Base-by-base conservation (phyloP, 1,139 yeast species). In the Candida tetrigidarum region DNA sequence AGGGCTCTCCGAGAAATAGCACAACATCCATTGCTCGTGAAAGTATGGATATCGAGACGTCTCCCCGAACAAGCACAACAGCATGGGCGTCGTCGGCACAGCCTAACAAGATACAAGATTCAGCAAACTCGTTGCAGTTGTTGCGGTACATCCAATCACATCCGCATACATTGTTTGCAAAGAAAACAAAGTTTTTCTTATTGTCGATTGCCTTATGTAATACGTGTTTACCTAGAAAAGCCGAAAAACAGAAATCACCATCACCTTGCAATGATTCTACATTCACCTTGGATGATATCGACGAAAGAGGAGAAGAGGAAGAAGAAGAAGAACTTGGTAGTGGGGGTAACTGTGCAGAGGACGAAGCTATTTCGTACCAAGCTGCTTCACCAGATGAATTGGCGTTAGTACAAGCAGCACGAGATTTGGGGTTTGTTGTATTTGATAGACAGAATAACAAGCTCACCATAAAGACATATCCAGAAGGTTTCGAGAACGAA, bases 371-470 rank as follows among this genome's bases (percentile, higher is more conserved):
- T 16, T 81, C 80, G 39, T 95, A 92, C 57, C 97, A 91, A 60
- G 90, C 98, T 0, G 84, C 98, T 0, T 92, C 98, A 0, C 99
- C 99, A 0, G 99, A 93, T 68, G 99, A 93, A 62, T 66, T 92
- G 44, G 99, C 99, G 0, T 71, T 93, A 34, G 93, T 93, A 2
- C 83, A 86, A 46, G 99, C 98, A 1, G 99, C 99, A 0, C 76
- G 96, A 53, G 99, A 93, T 60, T 74, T 93, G 71, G 99, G 99
- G 0, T 95, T 74, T 62, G 84, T 92, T 22, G 86, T 91, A 7
- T 77, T 74, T 49, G 91, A 89, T 49, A 80, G 89, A 46, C 80
- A 80, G 47, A 80, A 81, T 41, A 78, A 76, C 45, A 63, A 67
- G 1, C 63, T 93, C 38, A 79, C 84, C 0, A 66, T 95, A 14